Evolutionary conservation across 2,329 filamentous ascomycete species (phyloP), one percentile per base, ranked within the genome.

Genomic region (Ophiostoma piceae): DNA sequence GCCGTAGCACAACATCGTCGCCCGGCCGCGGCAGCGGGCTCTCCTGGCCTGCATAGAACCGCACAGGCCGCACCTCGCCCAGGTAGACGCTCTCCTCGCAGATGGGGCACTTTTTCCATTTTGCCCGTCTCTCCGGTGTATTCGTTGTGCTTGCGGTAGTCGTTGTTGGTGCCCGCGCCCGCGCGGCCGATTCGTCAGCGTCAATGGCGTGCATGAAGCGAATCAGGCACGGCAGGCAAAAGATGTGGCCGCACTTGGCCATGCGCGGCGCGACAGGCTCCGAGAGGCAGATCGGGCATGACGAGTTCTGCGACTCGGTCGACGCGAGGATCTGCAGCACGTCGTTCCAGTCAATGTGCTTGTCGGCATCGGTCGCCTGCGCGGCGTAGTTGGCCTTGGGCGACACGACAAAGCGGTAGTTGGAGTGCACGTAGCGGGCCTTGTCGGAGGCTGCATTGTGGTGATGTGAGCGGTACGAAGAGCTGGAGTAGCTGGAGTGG

Each of bases 161-260:
- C 62, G 39, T 22, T 3, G n/a, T 35, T 2, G 62, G 62, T 14
- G 62, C 39, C 16, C 62, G 37, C 1, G 32, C 29, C 29, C 64
- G 64, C 5, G 64, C 39, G 16, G 43, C 71, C 60, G 91, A 90
- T n/a, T 91, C 89, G 70, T 91, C 90, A 32, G 85, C 87, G 2
- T 89, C 87, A 14, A 86, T 87, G 8, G 93, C 91, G 75, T 96
- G 92, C 92, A 99, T 97, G 78, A 96, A 99, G 67, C 95, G 90
- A 73, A 98, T 92, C 72, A 98, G 80, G 77, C 95, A 99, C 6
- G 95, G 90, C 43, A 98, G 82, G 77, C 95, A 99, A 78, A 97
- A 98, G 14, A 99, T 97, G 77, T 99, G 95, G 0, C 95, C 95
- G 76, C 95, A 99, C 77, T 90, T 94, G 60, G 95, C 94, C 94